Evolutionary conservation across 441 rosid species (phyloP).

Genomic region (Melastoma candidum): DNA sequence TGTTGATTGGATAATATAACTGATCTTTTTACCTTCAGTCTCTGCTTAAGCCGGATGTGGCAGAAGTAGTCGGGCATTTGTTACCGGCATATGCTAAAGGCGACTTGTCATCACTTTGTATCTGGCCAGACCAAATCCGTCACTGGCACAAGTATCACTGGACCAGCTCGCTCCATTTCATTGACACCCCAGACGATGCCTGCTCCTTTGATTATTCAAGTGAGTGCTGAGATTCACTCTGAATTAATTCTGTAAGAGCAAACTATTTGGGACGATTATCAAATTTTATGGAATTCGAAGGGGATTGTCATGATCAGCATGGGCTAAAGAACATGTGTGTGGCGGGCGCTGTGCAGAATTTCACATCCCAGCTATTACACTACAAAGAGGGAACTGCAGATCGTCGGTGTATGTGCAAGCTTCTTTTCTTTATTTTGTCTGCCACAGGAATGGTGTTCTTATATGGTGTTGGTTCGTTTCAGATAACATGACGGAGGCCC

Average conservation of each 20-base stretch:
- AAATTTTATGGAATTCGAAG: conserved; percentile 18
- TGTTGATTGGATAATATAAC: not conserved
- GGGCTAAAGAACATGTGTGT: conserved; percentile 56
- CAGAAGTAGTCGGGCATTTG: conserved; percentile 55
- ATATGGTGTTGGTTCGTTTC: conserved; percentile 2
- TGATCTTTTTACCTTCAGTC: conserved; percentile 23
- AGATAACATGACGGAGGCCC: conserved; percentile 95
- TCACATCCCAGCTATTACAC: conserved; percentile 80
- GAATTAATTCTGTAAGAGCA: not conserved
- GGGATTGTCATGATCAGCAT: conserved; percentile 73
- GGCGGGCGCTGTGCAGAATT: conserved; percentile 82
- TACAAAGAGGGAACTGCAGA: conserved; percentile 74
- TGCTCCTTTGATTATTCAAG: conserved; percentile 66
- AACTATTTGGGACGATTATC: not conserved
- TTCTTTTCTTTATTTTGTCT: conserved; percentile 5
- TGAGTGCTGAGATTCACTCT: conserved; percentile 16
- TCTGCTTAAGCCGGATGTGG: conserved; percentile 63
- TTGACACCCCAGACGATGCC: conserved; percentile 74
- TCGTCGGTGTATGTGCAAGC: conserved; percentile 52
- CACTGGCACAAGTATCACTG: conserved; percentile 84
- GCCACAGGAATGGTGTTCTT: not conserved
- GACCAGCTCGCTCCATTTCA: conserved; percentile 91
- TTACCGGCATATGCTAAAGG: conserved; percentile 57
- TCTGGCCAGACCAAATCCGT: conserved; percentile 92
- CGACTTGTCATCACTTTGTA: conserved; percentile 67